These are phyloP conservation scores for Nemania sp. DNA, from an alignment of 2,329 filamentous ascomycete species.

Conservation along the genomic window DNA sequence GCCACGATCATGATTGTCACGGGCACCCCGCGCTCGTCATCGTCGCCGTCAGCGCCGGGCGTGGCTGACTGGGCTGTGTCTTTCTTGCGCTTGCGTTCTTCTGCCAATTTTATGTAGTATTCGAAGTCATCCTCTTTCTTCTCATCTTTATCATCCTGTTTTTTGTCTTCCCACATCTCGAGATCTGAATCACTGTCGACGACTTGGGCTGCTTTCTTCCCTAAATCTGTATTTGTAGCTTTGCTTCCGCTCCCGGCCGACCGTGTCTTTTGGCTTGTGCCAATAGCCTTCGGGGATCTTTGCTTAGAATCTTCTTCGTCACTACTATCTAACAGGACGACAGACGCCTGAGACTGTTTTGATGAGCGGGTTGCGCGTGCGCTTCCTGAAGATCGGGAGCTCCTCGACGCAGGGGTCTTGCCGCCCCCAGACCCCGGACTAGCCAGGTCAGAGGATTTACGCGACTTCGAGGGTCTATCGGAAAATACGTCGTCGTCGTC, in stretches of 20 bases:
- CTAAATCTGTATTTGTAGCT: neutral
- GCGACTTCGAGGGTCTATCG: constrained; percentile 23
- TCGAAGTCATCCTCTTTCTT: constrained; percentile 48
- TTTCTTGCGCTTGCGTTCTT: constrained; percentile 39
- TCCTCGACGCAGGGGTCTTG: constrained; percentile 2
- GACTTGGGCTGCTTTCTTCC: constrained; percentile 6
- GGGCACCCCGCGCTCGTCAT: constrained; percentile 40
- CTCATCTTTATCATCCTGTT: constrained; percentile 33
- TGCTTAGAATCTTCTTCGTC: constrained; percentile 30
- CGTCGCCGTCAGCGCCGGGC: constrained; percentile 10
- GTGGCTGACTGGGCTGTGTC: neutral
- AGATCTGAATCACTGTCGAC: constrained; percentile 20
- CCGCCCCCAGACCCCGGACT: constrained; percentile 17
- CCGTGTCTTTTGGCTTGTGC: neutral
- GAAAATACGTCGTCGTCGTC: constrained; percentile 25
- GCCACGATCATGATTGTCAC: constrained; percentile 69
- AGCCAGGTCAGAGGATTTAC: constrained; percentile 22
- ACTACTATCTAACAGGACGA: constrained; percentile 35
- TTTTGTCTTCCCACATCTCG: constrained; percentile 28
- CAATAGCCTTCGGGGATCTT: constrained; percentile 5
- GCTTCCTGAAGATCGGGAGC: constrained; percentile 5
- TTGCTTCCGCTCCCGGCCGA: neutral
- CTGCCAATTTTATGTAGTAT: constrained; percentile 50
- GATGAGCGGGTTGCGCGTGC: neutral
- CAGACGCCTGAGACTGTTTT: constrained; percentile 7